Base-by-base conservation (phyloP, 352 stramenopile genomes). In the Globisporangium nodosum region DNA sequence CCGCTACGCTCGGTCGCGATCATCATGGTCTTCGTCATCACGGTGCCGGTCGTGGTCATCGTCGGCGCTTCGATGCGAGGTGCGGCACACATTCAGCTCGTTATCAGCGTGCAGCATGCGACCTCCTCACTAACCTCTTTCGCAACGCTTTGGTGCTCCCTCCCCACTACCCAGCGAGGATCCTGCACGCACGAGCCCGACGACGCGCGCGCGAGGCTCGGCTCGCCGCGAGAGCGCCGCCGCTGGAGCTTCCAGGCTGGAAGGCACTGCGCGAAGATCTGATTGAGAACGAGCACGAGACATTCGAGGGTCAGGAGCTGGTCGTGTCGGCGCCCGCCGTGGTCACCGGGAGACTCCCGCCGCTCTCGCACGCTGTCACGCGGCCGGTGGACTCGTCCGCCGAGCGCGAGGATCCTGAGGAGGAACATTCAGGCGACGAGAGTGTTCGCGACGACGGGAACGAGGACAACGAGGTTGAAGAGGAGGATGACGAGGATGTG, bases 251-350 rank as follows among this genome's bases (percentile, higher is more conserved):
- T 13, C 20, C 52, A 5, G 62, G 52, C n/a, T 69, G 62, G 62
- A 69, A 69, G 45, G 63, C 63, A 35, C 49, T 70, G 35, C 59
- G 52, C 3, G 31, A 70, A 15, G 51, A 66, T 37, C 63, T 70
- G 37, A 70, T 70, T 20, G 54, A 54, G 49, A 66, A 60, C 48
- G 63, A 70, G 37, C 52, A 61, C 37, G 45, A 54, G 47, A 16
- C 5, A 2, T 51, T 54, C 13, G 55, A 35, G 7, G 18, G 8
- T 1, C 55, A 61, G 37, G 55, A 61, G 4, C 30, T 49, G 9
- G 55, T 18, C 33, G 35, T 35, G 12, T 21, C 39, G 6, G 27
- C 50, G 35, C 39, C 51, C 35, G 37, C 31, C 37, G 16, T 45
- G 15, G 21, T 58, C 27, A 50, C 52, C 3, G 52, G 52, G 12